phyloP scores from a whole-genome alignment of 1,284 basidiomycete genomes.

The Papiliotrema nemorosa region DNA sequence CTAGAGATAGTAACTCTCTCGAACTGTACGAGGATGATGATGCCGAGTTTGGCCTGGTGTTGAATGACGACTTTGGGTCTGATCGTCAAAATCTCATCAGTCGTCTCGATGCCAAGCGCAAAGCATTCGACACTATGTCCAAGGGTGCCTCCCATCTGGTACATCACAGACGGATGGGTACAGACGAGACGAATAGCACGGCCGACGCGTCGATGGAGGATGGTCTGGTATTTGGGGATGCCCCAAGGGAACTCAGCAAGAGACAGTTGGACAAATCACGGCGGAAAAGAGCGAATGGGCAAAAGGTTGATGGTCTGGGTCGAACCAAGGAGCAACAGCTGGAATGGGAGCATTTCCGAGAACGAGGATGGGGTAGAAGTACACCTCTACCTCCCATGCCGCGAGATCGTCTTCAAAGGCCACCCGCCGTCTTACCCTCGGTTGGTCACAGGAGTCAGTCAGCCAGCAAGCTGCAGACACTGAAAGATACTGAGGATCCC shows the following conservation, averaged over 20 bases:
- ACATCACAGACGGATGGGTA: constrained; percentile 3
- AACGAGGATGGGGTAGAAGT: constrained; percentile 25
- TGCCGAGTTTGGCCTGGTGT: background rate
- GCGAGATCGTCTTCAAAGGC: background rate
- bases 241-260: constrained; percentile 30
- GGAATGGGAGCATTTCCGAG: constrained; percentile 28
- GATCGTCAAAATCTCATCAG: background rate
- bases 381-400: constrained; percentile 8
- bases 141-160: background rate
- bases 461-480: no score
- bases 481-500: no score
- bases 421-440: constrained; percentile 19
- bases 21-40: background rate
- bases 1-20: background rate
- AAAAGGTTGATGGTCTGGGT: background rate
- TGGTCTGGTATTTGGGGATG: constrained; percentile 44
- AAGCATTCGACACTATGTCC: background rate
- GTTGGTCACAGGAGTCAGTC: no score
- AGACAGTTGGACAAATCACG: constrained; percentile 1
- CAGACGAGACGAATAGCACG: constrained; percentile 2
- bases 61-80: background rate
- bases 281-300: background rate
- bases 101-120: background rate
- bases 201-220: constrained; percentile 46
- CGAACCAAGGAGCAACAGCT: constrained; percentile 12